A percentile compares a stretch with the other conserved stretches of the same genome.
Conservation (phyloP, 208 protist species). For the Crithidia expoeki region DNA sequence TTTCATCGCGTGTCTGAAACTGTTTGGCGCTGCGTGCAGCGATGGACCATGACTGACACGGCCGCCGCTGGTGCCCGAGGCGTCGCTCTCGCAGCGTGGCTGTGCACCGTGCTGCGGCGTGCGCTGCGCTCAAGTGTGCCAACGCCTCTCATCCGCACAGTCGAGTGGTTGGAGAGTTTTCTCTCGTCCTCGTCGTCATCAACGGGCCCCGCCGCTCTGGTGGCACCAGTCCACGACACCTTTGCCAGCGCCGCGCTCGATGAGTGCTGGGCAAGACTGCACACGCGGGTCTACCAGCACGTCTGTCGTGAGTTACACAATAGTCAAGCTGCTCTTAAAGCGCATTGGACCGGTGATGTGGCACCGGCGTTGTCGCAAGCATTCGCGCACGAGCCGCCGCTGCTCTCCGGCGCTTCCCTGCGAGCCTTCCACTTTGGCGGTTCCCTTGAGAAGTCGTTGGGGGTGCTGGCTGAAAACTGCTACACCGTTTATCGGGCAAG, state of each 20-base stretch:
- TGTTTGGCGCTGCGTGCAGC: conserved; percentile 22
- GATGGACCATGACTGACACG: neutral
- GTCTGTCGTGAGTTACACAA: conserved; percentile 3
- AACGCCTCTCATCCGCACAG: neutral
- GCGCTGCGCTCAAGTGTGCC: neutral
- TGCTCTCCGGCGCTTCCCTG: conserved; percentile 17
- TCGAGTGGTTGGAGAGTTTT: neutral
- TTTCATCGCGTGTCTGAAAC: conserved; percentile 8
- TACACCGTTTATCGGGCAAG: too few species aligned
- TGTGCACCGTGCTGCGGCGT: conserved; percentile 23
- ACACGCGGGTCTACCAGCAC: conserved; percentile 10
- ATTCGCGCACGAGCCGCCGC: conserved; percentile 30
- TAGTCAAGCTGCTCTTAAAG: neutral
- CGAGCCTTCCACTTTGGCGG: conserved; percentile 16
- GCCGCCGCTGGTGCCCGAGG: neutral
- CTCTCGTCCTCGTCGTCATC: neutral
- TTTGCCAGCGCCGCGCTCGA: conserved; percentile 1
- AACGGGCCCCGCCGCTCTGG: too few species aligned
- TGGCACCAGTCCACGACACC: too few species aligned
- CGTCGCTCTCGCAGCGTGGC: conserved; percentile 6
- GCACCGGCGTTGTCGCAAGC: conserved; percentile 18
- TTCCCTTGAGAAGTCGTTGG: conserved; percentile 7
- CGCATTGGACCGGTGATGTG: conserved; percentile 18
- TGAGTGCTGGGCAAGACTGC: conserved; percentile 26
- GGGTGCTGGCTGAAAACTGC: conserved; percentile 7